A percentile compares a stretch with the other conserved stretches of the same genome.
These are phyloP conservation scores for Pythium myriotylum DNA, from an alignment of 352 stramenopile genomes.

Conservation along the genomic window DNA sequence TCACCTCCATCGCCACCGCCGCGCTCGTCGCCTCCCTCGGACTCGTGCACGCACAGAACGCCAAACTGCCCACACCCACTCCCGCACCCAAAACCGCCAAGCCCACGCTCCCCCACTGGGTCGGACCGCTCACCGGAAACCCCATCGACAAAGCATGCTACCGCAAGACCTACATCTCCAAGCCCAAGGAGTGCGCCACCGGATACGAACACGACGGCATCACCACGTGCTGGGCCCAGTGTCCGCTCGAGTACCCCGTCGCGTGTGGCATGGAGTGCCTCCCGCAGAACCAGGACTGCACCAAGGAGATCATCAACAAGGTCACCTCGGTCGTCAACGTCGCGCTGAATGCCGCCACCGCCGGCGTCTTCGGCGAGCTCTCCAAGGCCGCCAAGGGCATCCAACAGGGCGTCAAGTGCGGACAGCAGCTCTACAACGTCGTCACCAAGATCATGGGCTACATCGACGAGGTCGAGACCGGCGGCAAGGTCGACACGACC, in stretches of 20 bases:
- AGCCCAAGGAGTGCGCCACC: constrained; percentile 31
- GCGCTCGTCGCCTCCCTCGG: too few species aligned
- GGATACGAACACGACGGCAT: constrained; percentile 54
- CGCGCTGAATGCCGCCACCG: constrained; percentile 39
- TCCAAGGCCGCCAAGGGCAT: constrained; percentile 16
- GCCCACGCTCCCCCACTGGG: too few species aligned
- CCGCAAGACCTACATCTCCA: constrained; percentile 38
- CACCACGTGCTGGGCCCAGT: constrained; percentile 61
- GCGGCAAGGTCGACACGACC: constrained; percentile 35
- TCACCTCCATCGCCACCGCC: too few species aligned
- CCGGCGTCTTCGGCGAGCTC: constrained; percentile 44
- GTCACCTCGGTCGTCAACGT: constrained; percentile 41
- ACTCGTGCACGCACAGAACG: too few species aligned
- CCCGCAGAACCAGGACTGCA: constrained; percentile 57
- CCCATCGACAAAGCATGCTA: constrained; percentile 28
- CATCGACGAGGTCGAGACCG: constrained; percentile 23
- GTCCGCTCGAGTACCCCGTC: constrained; percentile 56
- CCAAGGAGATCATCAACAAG: constrained; percentile 41
- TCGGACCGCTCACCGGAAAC: constrained; percentile 22
- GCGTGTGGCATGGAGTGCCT: constrained; percentile 56
- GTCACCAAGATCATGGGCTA: constrained; percentile 18
- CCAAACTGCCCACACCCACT: too few species aligned
- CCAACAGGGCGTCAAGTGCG: constrained; percentile 24
- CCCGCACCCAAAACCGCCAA: too few species aligned
- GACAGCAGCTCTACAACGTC: constrained; percentile 16